Base-by-base conservation (phyloP, 202 grass and related monocot species). In the Sporobolus alterniflorus region DNA sequence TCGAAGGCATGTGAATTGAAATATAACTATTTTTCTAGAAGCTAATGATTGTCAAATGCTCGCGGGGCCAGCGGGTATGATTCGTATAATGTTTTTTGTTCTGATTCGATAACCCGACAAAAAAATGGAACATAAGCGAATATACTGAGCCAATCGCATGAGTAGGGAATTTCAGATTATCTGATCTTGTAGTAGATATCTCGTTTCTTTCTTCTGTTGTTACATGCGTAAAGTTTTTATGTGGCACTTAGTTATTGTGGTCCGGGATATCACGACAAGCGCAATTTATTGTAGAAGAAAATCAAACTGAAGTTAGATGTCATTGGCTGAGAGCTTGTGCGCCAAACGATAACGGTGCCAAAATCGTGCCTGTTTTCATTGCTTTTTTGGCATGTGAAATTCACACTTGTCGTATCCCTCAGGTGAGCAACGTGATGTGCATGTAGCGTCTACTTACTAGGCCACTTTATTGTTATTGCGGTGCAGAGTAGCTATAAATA, bases 221-320 rank as follows among this genome's bases (percentile, higher is more conserved):
- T 52, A 28, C 31, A 36, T 9, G 1, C 20, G 4, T 3, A 54
- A 52, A 42, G 51, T 46, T 62, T 20, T 74, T 29, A 32, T 42
- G 11, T 25, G 25, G 33, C 68, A 24, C 69, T 36, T 74, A 33
- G 40, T 62, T 46, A 28, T 49, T 65, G 3, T 56, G 29, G 31
- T 33, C 28, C 16, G 12, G 79, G 41, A 63, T 9, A 44, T 46
- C 0, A 2, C 67, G 74, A 31, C 28, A 46, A 13, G 25, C 51
- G 29, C 42, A 44, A 73, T 72, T 71, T 39, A 62, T 67, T 51
- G 42, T 64, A 59, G 47, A 39, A 57, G 48, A 52, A 84, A 17
- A 64, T 6, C 67, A 61, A 47, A 26, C 44, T 79, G 14, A 59
- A 59, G 18, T 46, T 26, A 2, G 41, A 81, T 24, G 54, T 57